These are phyloP conservation scores for Prototheca cutis DNA, from an alignment of 163 green algal species.

Conservation along the genomic window DNA sequence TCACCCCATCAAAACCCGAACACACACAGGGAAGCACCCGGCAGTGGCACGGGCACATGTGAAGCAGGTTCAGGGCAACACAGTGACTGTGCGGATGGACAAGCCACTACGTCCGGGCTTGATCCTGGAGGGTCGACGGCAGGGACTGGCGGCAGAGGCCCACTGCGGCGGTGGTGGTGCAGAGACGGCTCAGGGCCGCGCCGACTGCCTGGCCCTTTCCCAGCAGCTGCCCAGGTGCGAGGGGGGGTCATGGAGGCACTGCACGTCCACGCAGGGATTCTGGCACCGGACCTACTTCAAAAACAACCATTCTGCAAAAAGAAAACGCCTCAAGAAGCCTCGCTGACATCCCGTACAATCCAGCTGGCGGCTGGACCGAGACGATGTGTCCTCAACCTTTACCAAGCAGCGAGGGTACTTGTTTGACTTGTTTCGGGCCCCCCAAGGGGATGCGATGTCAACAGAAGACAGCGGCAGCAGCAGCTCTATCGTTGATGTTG, in stretches of 20 bases:
- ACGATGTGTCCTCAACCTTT: slow-evolving; percentile 57
- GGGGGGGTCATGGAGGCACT: too few relatives aligned
- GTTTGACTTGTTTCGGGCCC: slow-evolving; percentile 26
- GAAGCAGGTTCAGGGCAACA: slow-evolving; percentile 8
- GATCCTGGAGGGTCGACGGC: slow-evolving; percentile 3
- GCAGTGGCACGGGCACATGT: slow-evolving; percentile 28
- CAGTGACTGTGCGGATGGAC: slow-evolving; percentile 24
- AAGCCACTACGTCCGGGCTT: slow-evolving; percentile 27
- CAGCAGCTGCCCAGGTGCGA: too few relatives aligned
- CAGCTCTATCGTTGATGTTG: not conserved
- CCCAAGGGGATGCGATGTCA: slow-evolving; percentile 3
- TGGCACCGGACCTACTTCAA: too few relatives aligned
- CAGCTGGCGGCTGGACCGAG: slow-evolving; percentile 71
- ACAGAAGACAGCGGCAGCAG: not conserved
- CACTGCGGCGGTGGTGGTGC: too few relatives aligned
- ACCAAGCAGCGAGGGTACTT: slow-evolving; percentile 52
- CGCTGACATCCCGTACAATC: too few relatives aligned
- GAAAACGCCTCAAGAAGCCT: too few relatives aligned
- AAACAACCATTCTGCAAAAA: too few relatives aligned
- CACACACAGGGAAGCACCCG: slow-evolving; percentile 33
- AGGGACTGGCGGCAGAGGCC: too few relatives aligned
- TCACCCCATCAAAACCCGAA: not conserved
- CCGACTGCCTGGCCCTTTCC: too few relatives aligned
- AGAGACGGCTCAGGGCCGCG: too few relatives aligned
- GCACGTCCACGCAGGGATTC: too few relatives aligned